Base-by-base conservation (phyloP, 1,284 basidiomycete genomes). In the Vanrija pseudolonga region DNA sequence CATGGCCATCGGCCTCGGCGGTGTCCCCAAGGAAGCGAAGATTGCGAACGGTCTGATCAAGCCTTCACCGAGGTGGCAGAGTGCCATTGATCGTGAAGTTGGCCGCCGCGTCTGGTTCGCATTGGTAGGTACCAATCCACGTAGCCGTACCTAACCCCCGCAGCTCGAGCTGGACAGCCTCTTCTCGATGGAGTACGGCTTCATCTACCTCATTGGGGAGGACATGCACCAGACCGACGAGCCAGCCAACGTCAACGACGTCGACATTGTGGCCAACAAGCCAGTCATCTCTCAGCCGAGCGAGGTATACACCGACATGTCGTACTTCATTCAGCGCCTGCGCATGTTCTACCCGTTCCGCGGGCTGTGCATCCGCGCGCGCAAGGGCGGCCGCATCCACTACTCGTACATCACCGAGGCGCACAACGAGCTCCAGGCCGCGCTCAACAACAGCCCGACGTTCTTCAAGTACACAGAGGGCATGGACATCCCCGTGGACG, bases 171-270 rank as follows among this genome's bases (percentile, higher is more conserved):
- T 65, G n/a, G 63, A 65, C 48, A 59, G 59, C 56, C 58, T 62
- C 5, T 65, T 65, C 22, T 57, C 61, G 6, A 63, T 63, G 44
- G 63, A 65, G 45, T 60, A 65, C 20, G 59, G 60, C 5, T 63
- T 63, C 50, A 48, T 62, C 44, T 63, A 62, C 37, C 56, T 59
- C 28, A 63, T 65, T 47, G 56, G 56, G 9, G 56, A 58, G 40
- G 58, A 62, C 45, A 60, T 61, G 26, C 53, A 61, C 49, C 61
- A 63, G 48, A 60, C 63, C 18, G 55, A 53, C 4, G 63, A 65
- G 48, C 63, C 63, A 15, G 63, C 63, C 15, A 65, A 65, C 44
- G 28, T 63, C 38, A 61, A 65, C 47, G 63, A 65, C 41, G 59
- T 45, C 18, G 59, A 57, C 52, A 58, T 47, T 45, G 54, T 51